Percentiles rank a stretch among this genome's conserved stretches.
Conservation (phyloP, 768 basidiomycete species). For the Panaeolus papilionaceus region DNA sequence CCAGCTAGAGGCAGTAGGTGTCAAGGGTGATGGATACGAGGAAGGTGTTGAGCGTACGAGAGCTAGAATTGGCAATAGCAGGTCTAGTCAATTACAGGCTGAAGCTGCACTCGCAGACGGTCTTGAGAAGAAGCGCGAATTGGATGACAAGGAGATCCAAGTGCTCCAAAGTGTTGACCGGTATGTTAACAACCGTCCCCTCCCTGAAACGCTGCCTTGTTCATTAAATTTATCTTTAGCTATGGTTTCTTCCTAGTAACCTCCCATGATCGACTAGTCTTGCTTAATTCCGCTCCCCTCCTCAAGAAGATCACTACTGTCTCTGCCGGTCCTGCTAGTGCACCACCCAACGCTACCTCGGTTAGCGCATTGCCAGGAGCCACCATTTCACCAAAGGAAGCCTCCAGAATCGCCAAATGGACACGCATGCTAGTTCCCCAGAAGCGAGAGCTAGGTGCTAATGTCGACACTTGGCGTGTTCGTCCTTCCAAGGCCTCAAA, state of each 20-base stretch:
- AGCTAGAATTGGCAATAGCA: conserved; percentile 46
- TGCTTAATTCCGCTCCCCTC: conserved; percentile 67
- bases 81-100: conserved; percentile 56
- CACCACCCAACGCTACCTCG: conserved; percentile 48
- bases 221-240: conserved; percentile 45
- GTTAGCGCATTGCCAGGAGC: conserved; percentile 52
- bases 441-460: conserved; percentile 76
- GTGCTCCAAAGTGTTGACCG: conserved; percentile 84
- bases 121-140: conserved; percentile 66
- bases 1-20: conserved; percentile 86
- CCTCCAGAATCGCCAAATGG: conserved; percentile 88
- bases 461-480: conserved; percentile 76
- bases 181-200: conserved; percentile 49
- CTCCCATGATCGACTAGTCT: conserved; percentile 84
- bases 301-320: conserved; percentile 60
- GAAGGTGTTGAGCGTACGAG: conserved; percentile 95
- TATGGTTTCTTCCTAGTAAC: conserved; percentile 90
- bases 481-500: conserved; percentile 69
- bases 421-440: conserved; percentile 83
- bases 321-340: conserved; percentile 50
- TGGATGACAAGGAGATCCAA: conserved; percentile 76
- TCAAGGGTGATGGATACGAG: conserved; percentile 93
- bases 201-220: conserved; percentile 17
- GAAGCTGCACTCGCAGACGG: conserved; percentile 61
- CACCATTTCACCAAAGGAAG: conserved; percentile 65